Conservation (phyloP, 2,329 filamentous ascomycete species). For the Epichloe typhina region DNA sequence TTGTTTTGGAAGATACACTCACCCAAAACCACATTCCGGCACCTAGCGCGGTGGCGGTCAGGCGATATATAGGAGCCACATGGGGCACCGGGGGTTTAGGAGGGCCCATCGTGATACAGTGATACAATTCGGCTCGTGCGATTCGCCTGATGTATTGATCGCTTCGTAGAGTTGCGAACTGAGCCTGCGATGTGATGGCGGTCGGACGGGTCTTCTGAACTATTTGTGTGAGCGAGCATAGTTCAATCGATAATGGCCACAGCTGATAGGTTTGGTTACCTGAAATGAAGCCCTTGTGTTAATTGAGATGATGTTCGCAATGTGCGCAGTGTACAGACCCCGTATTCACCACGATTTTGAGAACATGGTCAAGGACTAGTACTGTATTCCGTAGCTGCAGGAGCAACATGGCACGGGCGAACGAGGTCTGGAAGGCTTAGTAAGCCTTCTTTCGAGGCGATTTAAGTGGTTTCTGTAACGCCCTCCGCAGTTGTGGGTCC, state of each 20-base stretch:
- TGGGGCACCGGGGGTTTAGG: conserved; percentile 32
- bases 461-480: background rate
- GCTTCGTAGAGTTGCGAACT: background rate
- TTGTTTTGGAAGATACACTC: conserved; percentile 24
- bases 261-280: background rate
- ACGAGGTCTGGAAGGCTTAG: background rate
- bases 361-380: background rate
- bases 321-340: background rate
- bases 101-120: conserved; percentile 15
- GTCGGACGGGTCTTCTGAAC: background rate
- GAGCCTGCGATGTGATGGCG: background rate
- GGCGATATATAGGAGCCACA: conserved; percentile 57
- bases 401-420: background rate
- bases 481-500: no score
- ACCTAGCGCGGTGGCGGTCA: conserved; percentile 73
- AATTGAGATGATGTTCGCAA: background rate
- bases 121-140: background rate
- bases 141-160: background rate
- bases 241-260: background rate
- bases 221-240: background rate
- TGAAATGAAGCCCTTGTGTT: background rate
- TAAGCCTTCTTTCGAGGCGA: background rate
- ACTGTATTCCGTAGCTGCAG: background rate
- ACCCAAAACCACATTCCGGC: conserved; percentile 99
- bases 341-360: background rate